These are phyloP conservation scores for Stevia rebaudiana DNA, from an alignment of 140 eudicot genomes.

Conservation along the genomic window DNA sequence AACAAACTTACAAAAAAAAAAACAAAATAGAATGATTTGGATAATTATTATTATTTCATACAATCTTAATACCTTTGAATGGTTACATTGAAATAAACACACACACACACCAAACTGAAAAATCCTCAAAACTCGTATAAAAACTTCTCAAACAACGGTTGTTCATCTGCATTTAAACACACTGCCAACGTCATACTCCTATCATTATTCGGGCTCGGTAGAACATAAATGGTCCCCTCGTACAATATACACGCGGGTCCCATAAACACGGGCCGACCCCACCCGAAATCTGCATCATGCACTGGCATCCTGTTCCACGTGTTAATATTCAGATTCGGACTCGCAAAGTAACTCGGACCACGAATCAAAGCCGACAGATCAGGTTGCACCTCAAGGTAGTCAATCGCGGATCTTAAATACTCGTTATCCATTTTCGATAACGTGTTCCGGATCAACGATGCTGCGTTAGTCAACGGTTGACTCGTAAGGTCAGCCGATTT, in stretches of 20 bases:
- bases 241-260: slow-evolving; percentile 50
- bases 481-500: slow-evolving; percentile 29
- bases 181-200: slow-evolving; percentile 48
- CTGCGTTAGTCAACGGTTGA: slow-evolving; percentile 31
- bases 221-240: slow-evolving; percentile 51
- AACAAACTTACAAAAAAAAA: too few species aligned
- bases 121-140: slow-evolving; percentile 27
- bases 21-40: too few species aligned
- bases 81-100: slow-evolving; percentile 1
- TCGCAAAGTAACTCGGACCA: slow-evolving; percentile 42
- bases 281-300: slow-evolving; percentile 52
- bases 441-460: slow-evolving; percentile 41
- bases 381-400: slow-evolving; percentile 46
- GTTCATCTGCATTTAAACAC: slow-evolving; percentile 40
- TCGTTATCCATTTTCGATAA: slow-evolving; percentile 42
- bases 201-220: slow-evolving; percentile 49
- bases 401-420: slow-evolving; percentile 51
- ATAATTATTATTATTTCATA: neutral
- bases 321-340: slow-evolving; percentile 55
- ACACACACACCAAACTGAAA: neutral
- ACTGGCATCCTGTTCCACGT: slow-evolving; percentile 53
- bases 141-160: slow-evolving; percentile 36
- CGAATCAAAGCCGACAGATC: slow-evolving; percentile 45
- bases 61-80: too few species aligned
- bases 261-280: slow-evolving; percentile 58